Conservation (phyloP, 345 rosid species). For the Sisymbrium irio region DNA sequence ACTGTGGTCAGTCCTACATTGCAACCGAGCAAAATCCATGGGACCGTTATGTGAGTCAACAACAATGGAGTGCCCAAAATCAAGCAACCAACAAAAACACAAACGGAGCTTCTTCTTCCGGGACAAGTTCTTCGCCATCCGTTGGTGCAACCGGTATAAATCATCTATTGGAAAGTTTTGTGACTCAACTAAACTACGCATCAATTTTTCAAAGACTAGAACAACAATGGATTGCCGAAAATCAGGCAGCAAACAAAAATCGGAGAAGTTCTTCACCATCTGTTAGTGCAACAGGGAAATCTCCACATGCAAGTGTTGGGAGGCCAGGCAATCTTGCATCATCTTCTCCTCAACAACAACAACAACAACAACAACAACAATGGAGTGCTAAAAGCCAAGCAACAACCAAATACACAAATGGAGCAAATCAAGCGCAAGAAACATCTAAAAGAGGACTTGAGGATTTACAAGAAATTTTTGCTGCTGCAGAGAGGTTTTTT, state of each 20-base stretch:
- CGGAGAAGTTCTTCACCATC: background rate
- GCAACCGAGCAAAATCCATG: background rate
- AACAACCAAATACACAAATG: no score
- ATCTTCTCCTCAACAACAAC: background rate
- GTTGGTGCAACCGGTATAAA: background rate
- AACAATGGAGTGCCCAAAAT: background rate
- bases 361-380: background rate
- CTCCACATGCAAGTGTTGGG: no score
- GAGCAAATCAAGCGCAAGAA: no score
- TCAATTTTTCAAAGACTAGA: no score
- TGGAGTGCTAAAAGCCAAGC: background rate
- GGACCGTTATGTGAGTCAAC: background rate
- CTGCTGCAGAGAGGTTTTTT: no score
- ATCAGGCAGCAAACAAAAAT: background rate
- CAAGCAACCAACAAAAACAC: conserved; percentile 15
- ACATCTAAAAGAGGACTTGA: no score
- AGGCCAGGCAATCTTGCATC: no score
- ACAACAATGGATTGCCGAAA: background rate
- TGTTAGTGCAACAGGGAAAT: background rate
- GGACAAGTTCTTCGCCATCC: background rate
- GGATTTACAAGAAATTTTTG: no score
- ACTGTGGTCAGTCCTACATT: background rate
- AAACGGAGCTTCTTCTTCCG: conserved; percentile 5
- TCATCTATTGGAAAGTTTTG: no score
- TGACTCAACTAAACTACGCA: no score